Evolutionary conservation across 176 grass and related monocot genomes (phyloP).

Genomic region (Puccinellia tenuiflora): DNA sequence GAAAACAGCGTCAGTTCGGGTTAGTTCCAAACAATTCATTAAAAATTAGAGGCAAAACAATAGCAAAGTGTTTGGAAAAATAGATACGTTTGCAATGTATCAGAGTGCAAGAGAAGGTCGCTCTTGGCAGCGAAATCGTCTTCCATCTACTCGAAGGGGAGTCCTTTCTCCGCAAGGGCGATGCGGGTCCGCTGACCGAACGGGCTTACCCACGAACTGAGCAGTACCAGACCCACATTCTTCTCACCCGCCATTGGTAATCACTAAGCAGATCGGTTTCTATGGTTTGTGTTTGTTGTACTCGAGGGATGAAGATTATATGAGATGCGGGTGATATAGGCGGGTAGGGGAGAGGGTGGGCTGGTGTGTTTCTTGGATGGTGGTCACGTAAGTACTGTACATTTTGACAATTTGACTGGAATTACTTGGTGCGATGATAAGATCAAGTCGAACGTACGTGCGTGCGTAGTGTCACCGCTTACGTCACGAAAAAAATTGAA

Average conservation of each 20-base stretch:
- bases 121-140: conserved; percentile 42
- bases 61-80: too few species aligned
- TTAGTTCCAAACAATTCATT: too few species aligned
- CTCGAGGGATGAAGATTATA: neutral
- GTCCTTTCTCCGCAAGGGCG: conserved; percentile 48
- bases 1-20: too few species aligned
- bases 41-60: too few species aligned
- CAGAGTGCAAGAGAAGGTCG: conserved; percentile 53
- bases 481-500: too few species aligned
- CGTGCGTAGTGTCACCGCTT: neutral
- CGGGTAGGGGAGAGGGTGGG: neutral
- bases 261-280: neutral
- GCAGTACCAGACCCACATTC: conserved; percentile 28
- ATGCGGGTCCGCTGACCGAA: conserved; percentile 55
- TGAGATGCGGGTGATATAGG: neutral
- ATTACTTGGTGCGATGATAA: neutral
- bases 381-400: neutral
- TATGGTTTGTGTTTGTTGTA: neutral
- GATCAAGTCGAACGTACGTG: neutral
- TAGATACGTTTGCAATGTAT: too few species aligned
- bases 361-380: neutral
- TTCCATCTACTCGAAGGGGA: conserved; percentile 42
- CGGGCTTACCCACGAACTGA: conserved; percentile 53
- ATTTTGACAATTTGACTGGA: neutral
- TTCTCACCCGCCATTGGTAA: neutral